phyloP scores from a whole-genome alignment of 176 grass and related monocot genomes.

The Chrysopogon serrulatus region DNA sequence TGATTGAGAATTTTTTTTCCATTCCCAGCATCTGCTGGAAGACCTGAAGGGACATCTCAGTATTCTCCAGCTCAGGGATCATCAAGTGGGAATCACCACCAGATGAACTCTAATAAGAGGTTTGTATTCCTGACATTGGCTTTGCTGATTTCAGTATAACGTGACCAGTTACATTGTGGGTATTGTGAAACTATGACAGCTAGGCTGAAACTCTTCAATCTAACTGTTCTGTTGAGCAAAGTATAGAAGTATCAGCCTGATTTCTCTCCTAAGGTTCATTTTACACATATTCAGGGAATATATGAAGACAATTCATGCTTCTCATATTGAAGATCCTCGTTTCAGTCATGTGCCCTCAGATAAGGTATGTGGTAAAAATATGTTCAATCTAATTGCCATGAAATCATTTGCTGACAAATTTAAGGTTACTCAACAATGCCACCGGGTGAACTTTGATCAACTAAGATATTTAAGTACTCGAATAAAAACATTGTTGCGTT shows the following conservation, averaged over 20 bases:
- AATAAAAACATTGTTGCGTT: neutral
- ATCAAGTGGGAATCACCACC: slow-evolving; percentile 21
- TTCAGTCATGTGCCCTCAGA: slow-evolving; percentile 75
- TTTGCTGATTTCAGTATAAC: neutral
- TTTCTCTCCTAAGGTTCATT: neutral
- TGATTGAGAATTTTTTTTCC: neutral
- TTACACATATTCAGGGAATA: slow-evolving; percentile 49
- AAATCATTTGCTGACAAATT: neutral
- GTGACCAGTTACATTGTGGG: neutral
- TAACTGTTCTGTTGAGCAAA: neutral
- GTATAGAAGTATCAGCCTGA: neutral
- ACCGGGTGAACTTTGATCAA: neutral
- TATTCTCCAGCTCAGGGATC: slow-evolving; percentile 40
- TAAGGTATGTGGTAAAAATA: slow-evolving; percentile 46
- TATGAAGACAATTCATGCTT: slow-evolving; percentile 21
- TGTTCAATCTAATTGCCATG: neutral
- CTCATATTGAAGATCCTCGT: slow-evolving; percentile 34
- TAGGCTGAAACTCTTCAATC: neutral
- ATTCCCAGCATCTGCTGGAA: slow-evolving; percentile 48
- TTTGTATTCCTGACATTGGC: neutral
- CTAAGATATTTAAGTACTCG: neutral
- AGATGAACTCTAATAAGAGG: slow-evolving; percentile 56
- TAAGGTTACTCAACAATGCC: neutral
- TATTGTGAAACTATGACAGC: neutral
- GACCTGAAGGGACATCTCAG: slow-evolving; percentile 41